Base-by-base conservation (phyloP, 345 rosid species). In the Iberis pinnata region DNA sequence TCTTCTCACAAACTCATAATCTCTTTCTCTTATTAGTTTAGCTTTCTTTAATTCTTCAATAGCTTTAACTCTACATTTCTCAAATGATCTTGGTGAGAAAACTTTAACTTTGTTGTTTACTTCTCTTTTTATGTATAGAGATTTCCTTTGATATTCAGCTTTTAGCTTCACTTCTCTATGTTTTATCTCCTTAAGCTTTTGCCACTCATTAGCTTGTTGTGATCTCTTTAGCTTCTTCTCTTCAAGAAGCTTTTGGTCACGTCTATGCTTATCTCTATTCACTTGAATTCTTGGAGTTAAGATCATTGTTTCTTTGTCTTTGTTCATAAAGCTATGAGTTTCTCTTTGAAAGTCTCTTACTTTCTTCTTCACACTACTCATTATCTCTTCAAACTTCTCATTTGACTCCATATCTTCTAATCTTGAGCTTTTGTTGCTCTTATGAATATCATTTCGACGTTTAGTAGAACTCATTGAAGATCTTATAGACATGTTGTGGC, bases 111-210 rank as follows among this genome's bases (percentile, higher is more conserved):
- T 80, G 76, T 50, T 70, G 45, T 18, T 70, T 64, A 71, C 79
- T 60, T 78, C 90, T 47, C 81, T 73, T 75, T 63, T 75, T 45
- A 75, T 52, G 65, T 86, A 67, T 50, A 78, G 14, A 64, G 92
- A 80, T 68, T 79, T 90, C 64, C 98, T 82, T 68, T 70, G 83
- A 60, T 69, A 71, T 54, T 74, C 84, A 15, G 56, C 71, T 69
- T 63, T 78, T 49, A 63, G 56, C 71, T 65, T 80, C 31, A 72
- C 32, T 65, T 69, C 78, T 56, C 74, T 66, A n/a, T 59, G 14
- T 64, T 82, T 80, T 50, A 40, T 70, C 61, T 65, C 69, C 69
- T 78, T 78, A 69, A 58, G 64, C 39, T 64, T 71, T 49, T 57
- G 61, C 79, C 75, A 66, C 32, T 56, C 66, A 1, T 52, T 56